These are phyloP conservation scores for Mortierella antarctica DNA, from an alignment of 192 early-diverging fungal genomes.

Conservation along the genomic window DNA sequence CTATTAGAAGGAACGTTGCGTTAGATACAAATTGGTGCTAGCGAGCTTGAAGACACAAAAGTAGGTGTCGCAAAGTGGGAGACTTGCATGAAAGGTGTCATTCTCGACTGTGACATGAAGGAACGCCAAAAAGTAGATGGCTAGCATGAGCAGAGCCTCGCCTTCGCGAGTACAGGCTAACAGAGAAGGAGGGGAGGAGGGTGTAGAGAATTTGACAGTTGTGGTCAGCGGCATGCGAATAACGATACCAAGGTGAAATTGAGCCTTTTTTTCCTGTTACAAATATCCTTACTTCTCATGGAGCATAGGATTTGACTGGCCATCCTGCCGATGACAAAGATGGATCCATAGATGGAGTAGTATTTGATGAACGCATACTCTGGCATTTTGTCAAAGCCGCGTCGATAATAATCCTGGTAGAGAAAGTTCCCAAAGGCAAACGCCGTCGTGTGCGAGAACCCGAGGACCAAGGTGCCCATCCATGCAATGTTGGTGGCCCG, in stretches of 20 bases:
- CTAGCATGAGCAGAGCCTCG: constrained; percentile 43
- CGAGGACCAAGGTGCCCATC: constrained; percentile 44
- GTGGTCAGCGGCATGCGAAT: neutral
- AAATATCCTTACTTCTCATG: constrained; percentile 27
- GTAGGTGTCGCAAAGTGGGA: no score
- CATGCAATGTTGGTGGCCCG: constrained; percentile 23
- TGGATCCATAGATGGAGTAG: constrained; percentile 52
- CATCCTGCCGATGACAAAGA: constrained; percentile 49
- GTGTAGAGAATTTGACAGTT: neutral
- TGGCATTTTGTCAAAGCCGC: constrained; percentile 47
- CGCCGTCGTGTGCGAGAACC: constrained; percentile 50
- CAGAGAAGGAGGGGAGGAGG: neutral
- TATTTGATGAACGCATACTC: constrained; percentile 52
- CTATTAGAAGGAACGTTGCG: constrained; percentile 1
- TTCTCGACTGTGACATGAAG: constrained; percentile 52
- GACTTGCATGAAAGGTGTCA: constrained; percentile 46
- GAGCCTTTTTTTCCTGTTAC: no score
- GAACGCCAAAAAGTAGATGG: constrained; percentile 52
- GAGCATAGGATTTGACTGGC: constrained; percentile 44
- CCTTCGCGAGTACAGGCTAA: constrained; percentile 48
- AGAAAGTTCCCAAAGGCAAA: constrained; percentile 49
- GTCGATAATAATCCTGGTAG: constrained; percentile 48
- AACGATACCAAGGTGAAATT: neutral
- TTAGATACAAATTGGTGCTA: neutral
- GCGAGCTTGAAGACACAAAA: neutral